phyloP scores from a whole-genome alignment of 345 rosid species.

The Melaleuca alternifolia region DNA sequence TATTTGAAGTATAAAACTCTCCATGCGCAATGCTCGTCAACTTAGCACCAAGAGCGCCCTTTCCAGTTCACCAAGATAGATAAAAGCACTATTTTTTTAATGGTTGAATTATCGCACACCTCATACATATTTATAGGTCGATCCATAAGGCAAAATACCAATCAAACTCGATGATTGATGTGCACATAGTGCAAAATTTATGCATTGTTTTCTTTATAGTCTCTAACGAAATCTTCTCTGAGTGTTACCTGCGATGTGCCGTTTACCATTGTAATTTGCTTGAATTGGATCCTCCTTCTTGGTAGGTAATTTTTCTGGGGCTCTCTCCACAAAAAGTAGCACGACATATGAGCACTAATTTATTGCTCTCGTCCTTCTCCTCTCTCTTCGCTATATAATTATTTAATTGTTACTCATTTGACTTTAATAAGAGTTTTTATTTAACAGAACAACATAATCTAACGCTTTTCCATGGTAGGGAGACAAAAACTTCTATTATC shows the following conservation, averaged over 20 bases:
- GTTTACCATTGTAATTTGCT: neutral
- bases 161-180: neutral
- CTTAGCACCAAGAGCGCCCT: neutral
- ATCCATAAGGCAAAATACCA: fast-evolving
- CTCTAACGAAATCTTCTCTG: neutral
- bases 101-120: neutral
- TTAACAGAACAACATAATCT: neutral
- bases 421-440: neutral
- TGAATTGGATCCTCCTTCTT: neutral
- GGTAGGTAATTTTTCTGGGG: neutral
- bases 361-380: neutral
- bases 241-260: neutral
- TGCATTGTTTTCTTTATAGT: neutral
- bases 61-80: neutral
- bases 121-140: fast-evolving
- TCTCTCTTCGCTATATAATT: neutral
- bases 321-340: neutral
- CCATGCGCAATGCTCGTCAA: neutral
- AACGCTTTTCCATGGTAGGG: neutral
- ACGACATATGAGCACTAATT: neutral
- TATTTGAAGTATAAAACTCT: neutral
- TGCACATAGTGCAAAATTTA: neutral
- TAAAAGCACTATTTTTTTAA: neutral
- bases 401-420: neutral
- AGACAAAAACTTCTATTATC: neutral